A percentile compares a stretch with the other conserved stretches of the same genome.
phyloP scores from a whole-genome alignment of 495 filamentous ascomycete genomes.

The Mycothermus thermophilus region DNA sequence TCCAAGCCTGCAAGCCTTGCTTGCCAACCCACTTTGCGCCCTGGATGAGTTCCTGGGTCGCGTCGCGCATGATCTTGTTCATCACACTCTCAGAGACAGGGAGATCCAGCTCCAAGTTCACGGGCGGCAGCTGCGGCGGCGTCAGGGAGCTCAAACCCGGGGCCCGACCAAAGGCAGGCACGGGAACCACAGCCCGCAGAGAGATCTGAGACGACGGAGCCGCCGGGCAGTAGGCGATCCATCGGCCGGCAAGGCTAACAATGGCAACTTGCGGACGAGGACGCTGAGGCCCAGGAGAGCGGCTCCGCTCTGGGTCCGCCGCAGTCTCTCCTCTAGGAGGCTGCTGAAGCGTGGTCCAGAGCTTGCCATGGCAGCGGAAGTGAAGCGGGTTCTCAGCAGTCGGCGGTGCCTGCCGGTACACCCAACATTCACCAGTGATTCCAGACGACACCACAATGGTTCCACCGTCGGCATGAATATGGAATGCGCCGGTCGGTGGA shows the following conservation, averaged over 20 bases:
- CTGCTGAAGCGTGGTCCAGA: slow-evolving; percentile 70
- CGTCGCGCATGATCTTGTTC: slow-evolving; percentile 73
- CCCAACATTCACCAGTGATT: slow-evolving; percentile 69
- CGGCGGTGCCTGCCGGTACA: slow-evolving; percentile 40
- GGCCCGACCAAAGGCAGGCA: slow-evolving; percentile 37
- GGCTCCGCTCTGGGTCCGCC: slow-evolving; percentile 32
- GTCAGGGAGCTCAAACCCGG: slow-evolving; percentile 56
- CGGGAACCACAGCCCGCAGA: slow-evolving; percentile 43
- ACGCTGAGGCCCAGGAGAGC: slow-evolving; percentile 21
- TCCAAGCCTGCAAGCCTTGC: slow-evolving; percentile 75
- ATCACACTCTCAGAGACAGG: slow-evolving; percentile 68
- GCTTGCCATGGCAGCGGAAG: slow-evolving; percentile 62
- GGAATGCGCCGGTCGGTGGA: slow-evolving; percentile 53
- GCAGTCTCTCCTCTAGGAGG: slow-evolving; percentile 29
- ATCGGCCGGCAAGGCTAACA: slow-evolving; percentile 61
- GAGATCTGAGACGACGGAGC: slow-evolving; percentile 53
- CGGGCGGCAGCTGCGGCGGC: slow-evolving; percentile 59
- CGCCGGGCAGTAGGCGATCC: slow-evolving; percentile 76
- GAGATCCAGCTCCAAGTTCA: slow-evolving; percentile 61
- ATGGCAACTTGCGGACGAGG: slow-evolving; percentile 46
- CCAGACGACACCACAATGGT: slow-evolving; percentile 64
- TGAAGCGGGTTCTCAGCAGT: slow-evolving; percentile 20
- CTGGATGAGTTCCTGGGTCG: slow-evolving; percentile 81
- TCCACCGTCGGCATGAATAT: slow-evolving; percentile 50
- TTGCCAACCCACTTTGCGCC: slow-evolving; percentile 78